These are phyloP conservation scores for Ceratocystis smalleyi DNA, from an alignment of 2,329 filamentous ascomycete species.

Conservation along the genomic window DNA sequence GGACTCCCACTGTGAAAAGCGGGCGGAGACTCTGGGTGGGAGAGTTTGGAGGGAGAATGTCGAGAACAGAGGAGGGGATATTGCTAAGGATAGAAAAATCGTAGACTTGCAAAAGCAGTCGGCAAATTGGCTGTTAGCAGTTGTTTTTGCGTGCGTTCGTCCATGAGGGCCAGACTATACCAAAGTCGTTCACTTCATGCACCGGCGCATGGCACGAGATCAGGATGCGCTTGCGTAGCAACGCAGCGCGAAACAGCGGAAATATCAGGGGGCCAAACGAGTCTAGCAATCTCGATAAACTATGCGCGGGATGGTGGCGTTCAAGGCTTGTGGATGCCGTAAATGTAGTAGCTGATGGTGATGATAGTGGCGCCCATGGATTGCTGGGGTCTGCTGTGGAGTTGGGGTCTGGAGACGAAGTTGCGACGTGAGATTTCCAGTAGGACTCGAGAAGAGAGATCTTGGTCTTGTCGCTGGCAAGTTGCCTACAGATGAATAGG, in stretches of 20 bases:
- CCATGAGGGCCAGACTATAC: conserved; percentile 32
- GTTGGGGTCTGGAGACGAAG: conserved; percentile 35
- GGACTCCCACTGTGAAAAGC: conserved; percentile 84
- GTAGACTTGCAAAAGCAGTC: conserved; percentile 48
- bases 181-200: conserved; percentile 73
- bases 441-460: conserved; percentile 57
- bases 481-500: conserved; percentile 27
- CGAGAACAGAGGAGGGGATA: conserved; percentile 58
- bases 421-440: conserved; percentile 45
- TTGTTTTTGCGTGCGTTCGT: not conserved
- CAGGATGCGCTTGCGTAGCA: conserved; percentile 75
- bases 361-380: not conserved
- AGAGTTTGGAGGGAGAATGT: conserved; percentile 48
- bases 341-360: not conserved
- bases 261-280: conserved; percentile 85
- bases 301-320: conserved; percentile 67
- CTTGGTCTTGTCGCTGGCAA: conserved; percentile 50
- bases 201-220: conserved; percentile 79
- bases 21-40: conserved; percentile 55
- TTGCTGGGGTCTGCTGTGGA: not conserved
- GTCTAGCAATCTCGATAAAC: conserved; percentile 60
- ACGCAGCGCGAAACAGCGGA: conserved; percentile 71
- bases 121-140: not conserved
- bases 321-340: conserved; percentile 15
- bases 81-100: conserved; percentile 85